Evolutionary conservation across 257 asterid species (phyloP).

Genomic region (Solanum gandarillasii): DNA sequence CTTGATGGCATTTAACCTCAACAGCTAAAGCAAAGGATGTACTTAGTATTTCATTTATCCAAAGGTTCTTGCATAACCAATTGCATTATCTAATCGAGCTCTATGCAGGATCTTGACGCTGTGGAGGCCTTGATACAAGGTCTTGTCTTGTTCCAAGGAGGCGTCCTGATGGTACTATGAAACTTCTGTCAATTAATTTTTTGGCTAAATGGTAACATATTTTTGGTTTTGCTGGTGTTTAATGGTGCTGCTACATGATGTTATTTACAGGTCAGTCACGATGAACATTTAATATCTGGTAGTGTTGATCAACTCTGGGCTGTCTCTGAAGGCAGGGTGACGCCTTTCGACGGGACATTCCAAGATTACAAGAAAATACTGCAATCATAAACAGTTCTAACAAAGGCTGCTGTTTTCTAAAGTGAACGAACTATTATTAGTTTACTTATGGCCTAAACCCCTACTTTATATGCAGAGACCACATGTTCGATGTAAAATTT

Average conservation of each 20-base stretch:
- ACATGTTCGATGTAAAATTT: background rate
- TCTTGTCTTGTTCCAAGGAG: constrained; percentile 95
- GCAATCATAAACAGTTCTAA: constrained; percentile 33
- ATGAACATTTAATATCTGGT: constrained; percentile 90
- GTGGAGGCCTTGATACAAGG: constrained; percentile 98
- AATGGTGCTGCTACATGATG: background rate
- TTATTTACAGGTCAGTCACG: constrained; percentile 79
- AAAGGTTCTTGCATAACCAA: background rate
- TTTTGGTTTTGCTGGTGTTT: background rate
- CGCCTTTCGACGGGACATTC: constrained; percentile 73
- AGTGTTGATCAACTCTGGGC: constrained; percentile 94
- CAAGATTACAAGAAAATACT: constrained; percentile 78
- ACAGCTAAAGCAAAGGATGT: background rate
- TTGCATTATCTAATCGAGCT: background rate
- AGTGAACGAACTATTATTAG: background rate
- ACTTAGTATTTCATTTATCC: background rate
- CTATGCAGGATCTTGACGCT: constrained; percentile 79
- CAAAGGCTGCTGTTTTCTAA: background rate
- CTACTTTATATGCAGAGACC: background rate
- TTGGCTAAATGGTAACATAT: background rate
- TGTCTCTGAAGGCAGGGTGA: constrained; percentile 62
- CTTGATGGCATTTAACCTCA: background rate
- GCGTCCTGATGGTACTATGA: constrained; percentile 75
- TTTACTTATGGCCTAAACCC: background rate
- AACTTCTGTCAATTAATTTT: background rate